A percentile compares a stretch with the other conserved stretches of the same genome.
Evolutionary conservation across 1,139 yeast species (phyloP).

Genomic region (Lodderomyces orthopsilosis): DNA sequence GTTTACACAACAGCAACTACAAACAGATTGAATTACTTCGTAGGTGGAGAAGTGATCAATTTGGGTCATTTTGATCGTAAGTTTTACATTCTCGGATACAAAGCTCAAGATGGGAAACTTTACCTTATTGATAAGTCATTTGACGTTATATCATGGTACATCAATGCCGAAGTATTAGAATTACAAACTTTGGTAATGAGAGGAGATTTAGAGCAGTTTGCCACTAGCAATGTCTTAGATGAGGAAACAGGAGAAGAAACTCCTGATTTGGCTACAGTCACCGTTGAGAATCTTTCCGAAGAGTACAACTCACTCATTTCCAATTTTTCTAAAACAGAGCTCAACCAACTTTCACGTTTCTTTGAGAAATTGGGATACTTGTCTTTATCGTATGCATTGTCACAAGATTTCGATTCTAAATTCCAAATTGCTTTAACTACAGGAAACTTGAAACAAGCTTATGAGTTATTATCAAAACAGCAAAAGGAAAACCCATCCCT

Average conservation of each 20-base stretch:
- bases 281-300: constrained; percentile 61
- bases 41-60: constrained; percentile 90
- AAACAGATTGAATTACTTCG: constrained; percentile 88
- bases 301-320: constrained; percentile 41
- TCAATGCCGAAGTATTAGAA: constrained; percentile 84
- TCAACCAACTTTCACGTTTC: constrained; percentile 82
- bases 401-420: constrained; percentile 82
- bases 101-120: constrained; percentile 78
- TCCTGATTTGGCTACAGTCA: constrained; percentile 54
- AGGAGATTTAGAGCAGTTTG: constrained; percentile 70
- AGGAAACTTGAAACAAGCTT: constrained; percentile 68
- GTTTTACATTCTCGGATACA: constrained; percentile 83
- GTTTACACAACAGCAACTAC: constrained; percentile 78
- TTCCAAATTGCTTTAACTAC: constrained; percentile 67
- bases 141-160: constrained; percentile 75
- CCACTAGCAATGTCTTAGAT: constrained; percentile 29
- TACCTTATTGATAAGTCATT: constrained; percentile 90
- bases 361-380: constrained; percentile 88
- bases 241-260: constrained; percentile 40
- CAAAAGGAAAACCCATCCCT: constrained; percentile 49
- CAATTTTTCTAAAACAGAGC: constrained; percentile 64
- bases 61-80: constrained; percentile 91
- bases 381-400: constrained; percentile 76
- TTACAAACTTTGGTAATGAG: constrained; percentile 94
- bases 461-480: constrained; percentile 58